Conservation (phyloP, 1,284 basidiomycete genomes). For the Ustilago curta region DNA sequence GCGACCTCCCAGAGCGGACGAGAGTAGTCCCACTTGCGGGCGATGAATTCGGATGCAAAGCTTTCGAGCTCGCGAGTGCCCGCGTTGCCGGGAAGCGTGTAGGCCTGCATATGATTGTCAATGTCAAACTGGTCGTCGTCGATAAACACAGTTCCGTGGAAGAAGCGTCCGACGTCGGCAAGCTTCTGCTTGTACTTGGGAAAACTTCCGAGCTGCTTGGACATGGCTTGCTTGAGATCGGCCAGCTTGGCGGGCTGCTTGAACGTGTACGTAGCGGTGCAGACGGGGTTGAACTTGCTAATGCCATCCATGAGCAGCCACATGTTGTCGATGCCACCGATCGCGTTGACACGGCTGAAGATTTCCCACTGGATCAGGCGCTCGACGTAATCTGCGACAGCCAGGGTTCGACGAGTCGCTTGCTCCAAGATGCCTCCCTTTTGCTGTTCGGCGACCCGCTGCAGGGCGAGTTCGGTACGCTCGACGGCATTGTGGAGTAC, state of each 20-base stretch:
- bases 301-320: constrained; percentile 55
- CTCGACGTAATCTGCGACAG: constrained; percentile 23
- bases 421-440: constrained; percentile 17
- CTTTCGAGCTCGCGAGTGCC: constrained; percentile 59
- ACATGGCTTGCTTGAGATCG: constrained; percentile 38
- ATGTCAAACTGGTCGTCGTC: constrained; percentile 54
- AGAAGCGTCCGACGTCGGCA: constrained; percentile 49
- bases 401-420: constrained; percentile 14
- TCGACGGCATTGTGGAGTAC: constrained; percentile 45
- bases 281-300: constrained; percentile 63
- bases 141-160: constrained; percentile 56
- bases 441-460: constrained; percentile 26
- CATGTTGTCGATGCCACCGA: constrained; percentile 59
- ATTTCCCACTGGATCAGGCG: constrained; percentile 41
- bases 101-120: constrained; percentile 37
- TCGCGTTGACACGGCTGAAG: constrained; percentile 45
- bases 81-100: constrained; percentile 46
- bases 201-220: constrained; percentile 49
- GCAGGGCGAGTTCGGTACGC: constrained; percentile 34
- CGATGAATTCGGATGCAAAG: constrained; percentile 59
- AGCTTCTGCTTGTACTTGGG: constrained; percentile 63
- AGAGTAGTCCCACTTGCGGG: constrained; percentile 57
- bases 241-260: constrained; percentile 37
- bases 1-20: constrained; percentile 60
- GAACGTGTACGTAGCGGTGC: constrained; percentile 61